Conservation (phyloP, 2,329 filamentous ascomycete genomes). For the Monascus ruber region DNA sequence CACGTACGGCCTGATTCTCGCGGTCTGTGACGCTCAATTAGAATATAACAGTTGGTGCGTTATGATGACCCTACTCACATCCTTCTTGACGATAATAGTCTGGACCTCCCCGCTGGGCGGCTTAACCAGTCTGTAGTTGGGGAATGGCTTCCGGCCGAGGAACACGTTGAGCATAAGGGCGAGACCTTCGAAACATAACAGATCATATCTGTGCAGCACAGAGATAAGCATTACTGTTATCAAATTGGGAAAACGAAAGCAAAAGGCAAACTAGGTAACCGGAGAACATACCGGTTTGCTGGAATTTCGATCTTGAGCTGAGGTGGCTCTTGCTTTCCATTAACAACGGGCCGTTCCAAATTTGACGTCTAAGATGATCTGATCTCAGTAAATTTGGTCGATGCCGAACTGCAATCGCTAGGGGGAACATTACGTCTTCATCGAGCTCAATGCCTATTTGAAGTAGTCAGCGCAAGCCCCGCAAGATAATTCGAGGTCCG, state of each 20-base stretch:
- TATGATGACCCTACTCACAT: slow-evolving; percentile 29
- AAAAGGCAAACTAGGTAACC: neutral
- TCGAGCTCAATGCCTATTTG: slow-evolving; percentile 71
- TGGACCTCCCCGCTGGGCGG: slow-evolving; percentile 64
- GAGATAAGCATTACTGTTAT: neutral
- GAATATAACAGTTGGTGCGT: slow-evolving; percentile 1
- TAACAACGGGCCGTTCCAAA: slow-evolving; percentile 58
- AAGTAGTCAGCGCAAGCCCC: slow-evolving; percentile 21
- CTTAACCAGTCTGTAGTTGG: slow-evolving; percentile 65
- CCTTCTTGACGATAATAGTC: slow-evolving; percentile 66
- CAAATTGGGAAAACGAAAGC: neutral
- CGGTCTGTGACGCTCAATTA: slow-evolving; percentile 40
- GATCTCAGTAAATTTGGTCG: slow-evolving; percentile 10
- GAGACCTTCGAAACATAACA: slow-evolving; percentile 96
- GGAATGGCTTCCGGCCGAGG: slow-evolving; percentile 60
- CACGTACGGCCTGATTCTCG: slow-evolving; percentile 72
- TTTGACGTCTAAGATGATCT: slow-evolving; percentile 49
- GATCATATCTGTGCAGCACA: slow-evolving; percentile 50
- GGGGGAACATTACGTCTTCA: slow-evolving; percentile 53
- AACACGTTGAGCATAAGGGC: slow-evolving; percentile 94
- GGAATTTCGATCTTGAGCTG: slow-evolving; percentile 98
- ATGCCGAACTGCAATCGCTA: slow-evolving; percentile 6
- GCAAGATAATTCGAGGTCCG: slow-evolving; percentile 5
- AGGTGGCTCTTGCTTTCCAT: slow-evolving; percentile 73
- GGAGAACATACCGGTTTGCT: slow-evolving; percentile 63